Evolutionary conservation across 495 filamentous ascomycete species (phyloP).

Genomic region (Podospora pseudocomata): DNA sequence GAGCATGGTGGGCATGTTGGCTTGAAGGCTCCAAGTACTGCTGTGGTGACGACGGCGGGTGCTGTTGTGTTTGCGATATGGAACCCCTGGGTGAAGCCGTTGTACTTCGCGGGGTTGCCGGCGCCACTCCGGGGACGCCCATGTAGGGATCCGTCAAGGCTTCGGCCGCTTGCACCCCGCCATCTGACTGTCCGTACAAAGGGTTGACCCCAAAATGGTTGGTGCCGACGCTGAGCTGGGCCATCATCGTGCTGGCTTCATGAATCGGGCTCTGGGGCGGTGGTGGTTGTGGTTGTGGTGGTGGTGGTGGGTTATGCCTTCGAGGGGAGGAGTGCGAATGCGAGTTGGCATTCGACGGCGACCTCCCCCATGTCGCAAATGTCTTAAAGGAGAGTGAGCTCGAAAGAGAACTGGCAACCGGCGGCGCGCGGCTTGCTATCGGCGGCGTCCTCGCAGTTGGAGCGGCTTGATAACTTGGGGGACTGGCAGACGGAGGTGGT

Average conservation of each 20-base stretch:
- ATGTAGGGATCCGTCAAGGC: constrained; percentile 28
- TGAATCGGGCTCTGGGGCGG: constrained; percentile 15
- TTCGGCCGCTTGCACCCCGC: constrained; percentile 33
- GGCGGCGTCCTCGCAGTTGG: not conserved
- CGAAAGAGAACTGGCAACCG: constrained; percentile 7
- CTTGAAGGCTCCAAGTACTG: constrained; percentile 1
- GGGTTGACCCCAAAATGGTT: constrained; percentile 29
- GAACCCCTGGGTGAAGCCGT: not conserved
- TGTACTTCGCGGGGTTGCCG: constrained; percentile 1
- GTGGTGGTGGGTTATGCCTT: not conserved
- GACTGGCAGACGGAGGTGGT: not conserved
- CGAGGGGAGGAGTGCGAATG: constrained; percentile 17
- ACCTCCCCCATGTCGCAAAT: constrained; percentile 23
- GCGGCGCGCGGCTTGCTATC: not conserved
- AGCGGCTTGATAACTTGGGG: not conserved
- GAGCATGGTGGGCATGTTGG: constrained; percentile 8
- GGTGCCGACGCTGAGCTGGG: constrained; percentile 21
- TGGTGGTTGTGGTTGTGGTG: not conserved
- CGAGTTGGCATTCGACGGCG: constrained; percentile 23
- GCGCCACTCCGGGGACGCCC: constrained; percentile 5
- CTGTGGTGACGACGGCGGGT: constrained; percentile 9
- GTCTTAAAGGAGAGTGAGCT: constrained; percentile 1
- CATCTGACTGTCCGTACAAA: constrained; percentile 32
- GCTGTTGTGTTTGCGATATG: constrained; percentile 4
- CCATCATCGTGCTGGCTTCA: constrained; percentile 27